A percentile compares a stretch with the other conserved stretches of the same genome.
Evolutionary conservation across 257 asterid species (phyloP).

Genomic region (Nemophila menziesii): DNA sequence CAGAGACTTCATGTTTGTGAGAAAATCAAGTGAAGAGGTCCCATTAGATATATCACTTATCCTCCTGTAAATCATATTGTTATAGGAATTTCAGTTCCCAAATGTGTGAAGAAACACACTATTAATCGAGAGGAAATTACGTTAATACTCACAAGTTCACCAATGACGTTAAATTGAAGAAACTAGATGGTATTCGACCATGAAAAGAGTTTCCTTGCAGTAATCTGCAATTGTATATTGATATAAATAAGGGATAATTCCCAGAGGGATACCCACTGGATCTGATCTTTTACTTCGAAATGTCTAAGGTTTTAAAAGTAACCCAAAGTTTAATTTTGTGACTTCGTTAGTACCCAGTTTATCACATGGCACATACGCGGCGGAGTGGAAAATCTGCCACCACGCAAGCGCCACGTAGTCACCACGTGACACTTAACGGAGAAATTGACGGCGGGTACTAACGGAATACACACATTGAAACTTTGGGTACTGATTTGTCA

Average conservation of each 20-base stretch:
- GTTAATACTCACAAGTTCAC: conserved; percentile 42
- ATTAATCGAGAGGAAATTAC: conserved; percentile 1
- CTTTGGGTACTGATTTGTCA: no score
- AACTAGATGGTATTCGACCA: conserved; percentile 58
- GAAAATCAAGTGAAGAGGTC: conserved; percentile 57
- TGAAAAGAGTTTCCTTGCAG: conserved; percentile 69
- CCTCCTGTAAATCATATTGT: conserved; percentile 34
- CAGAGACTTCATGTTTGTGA: conserved; percentile 35
- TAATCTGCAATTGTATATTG: conserved; percentile 30
- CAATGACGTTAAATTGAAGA: conserved; percentile 49
- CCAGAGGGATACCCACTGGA: background rate
- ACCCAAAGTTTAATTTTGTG: no score
- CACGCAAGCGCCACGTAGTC: no score
- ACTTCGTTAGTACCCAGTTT: no score
- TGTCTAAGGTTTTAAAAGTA: background rate
- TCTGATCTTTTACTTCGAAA: background rate
- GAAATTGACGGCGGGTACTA: no score
- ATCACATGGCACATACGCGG: no score
- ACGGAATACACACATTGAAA: no score
- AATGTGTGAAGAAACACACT: background rate
- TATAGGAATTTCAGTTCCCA: conserved; percentile 11
- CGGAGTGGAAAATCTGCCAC: no score
- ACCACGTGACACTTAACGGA: no score
- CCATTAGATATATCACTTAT: conserved; percentile 65
- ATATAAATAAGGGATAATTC: conserved; percentile 1